A percentile compares a stretch with the other conserved stretches of the same genome.
phyloP scores from a whole-genome alignment of 83 land plant species.

The Larix sibirica region DNA sequence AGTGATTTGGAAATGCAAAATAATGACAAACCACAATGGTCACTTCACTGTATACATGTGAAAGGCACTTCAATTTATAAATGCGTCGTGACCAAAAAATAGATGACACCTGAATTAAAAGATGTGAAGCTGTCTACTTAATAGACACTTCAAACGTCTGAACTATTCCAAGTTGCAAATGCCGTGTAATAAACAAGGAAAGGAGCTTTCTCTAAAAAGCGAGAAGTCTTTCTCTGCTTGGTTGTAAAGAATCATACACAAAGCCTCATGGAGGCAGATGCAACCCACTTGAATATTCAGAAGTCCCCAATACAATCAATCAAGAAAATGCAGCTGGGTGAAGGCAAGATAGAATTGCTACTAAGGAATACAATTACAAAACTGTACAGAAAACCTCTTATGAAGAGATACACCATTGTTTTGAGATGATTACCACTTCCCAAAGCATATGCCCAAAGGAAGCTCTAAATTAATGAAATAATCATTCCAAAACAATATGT shows the following conservation, averaged over 20 bases:
- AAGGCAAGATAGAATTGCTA: constrained; percentile 7
- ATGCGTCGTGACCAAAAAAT: no score
- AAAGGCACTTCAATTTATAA: no score
- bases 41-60: no score
- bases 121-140: background rate
- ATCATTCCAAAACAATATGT: constrained; percentile 41
- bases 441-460: constrained; percentile 12
- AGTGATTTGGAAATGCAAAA: no score
- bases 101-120: no score
- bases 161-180: constrained; percentile 11
- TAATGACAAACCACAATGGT: no score
- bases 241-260: constrained; percentile 16
- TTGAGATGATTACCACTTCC: constrained; percentile 20
- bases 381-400: constrained; percentile 13
- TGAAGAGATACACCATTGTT: constrained; percentile 17
- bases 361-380: constrained; percentile 14
- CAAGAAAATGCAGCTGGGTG: constrained; percentile 10
- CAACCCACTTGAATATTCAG: constrained; percentile 19
- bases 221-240: constrained; percentile 15
- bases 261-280: constrained; percentile 5
- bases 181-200: constrained; percentile 13
- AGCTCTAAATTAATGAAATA: constrained; percentile 15
- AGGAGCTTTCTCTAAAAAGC: constrained; percentile 14
- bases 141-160: constrained; percentile 14
- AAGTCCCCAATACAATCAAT: constrained; percentile 16